Evolutionary conservation across 2,329 filamentous ascomycete genomes (phyloP), one percentile per base, ranked within the genome.

Genomic region (Annulohypoxylon truncatum): DNA sequence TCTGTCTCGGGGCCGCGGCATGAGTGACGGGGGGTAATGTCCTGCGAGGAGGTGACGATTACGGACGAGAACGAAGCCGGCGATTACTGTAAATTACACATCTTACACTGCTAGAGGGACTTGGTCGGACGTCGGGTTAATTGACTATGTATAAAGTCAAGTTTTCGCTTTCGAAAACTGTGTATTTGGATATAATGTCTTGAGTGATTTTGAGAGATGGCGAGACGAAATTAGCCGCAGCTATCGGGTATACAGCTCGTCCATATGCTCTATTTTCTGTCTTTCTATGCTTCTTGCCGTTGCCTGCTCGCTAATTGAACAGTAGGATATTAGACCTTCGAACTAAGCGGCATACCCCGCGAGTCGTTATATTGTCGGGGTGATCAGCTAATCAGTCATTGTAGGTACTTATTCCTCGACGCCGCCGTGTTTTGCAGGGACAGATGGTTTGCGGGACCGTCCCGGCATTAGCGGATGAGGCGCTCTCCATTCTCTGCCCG

Each of bases 381-480:
- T 15, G 12, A 13, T 13, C 2, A n/a, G 13, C 10, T 15, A n/a
- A n/a, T n/a, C n/a, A n/a, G n/a, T n/a, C n/a, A n/a, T n/a, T n/a
- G n/a, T 38, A 35, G 12, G 12, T 35, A 8, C n/a, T 24, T 15
- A 6, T 40, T 29, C 15, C 50, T 55, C 35, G 35, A 31, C 8
- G 28, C 7, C 7, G 28, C 26, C 22, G 13, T 24, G 28, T 54
- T 40, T 33, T 26, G 44, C 15, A n/a, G 54, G 35, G 8, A 48
- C 40, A 15, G 61, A 42, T 5, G n/a, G 26, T 8, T 29, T 64
- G 28, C 52, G 52, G 12, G 9, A 38, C 9, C 56, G 53, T 10
- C 67, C 57, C 20, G 48, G 63, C 68, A 69, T 71, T 35, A 69
- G 35, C 15, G 68, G 66, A 29, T 67, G 68, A 24, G 68, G 68